phyloP scores from a whole-genome alignment of 2,329 filamentous ascomycete species.

The Orbilia javanica region DNA sequence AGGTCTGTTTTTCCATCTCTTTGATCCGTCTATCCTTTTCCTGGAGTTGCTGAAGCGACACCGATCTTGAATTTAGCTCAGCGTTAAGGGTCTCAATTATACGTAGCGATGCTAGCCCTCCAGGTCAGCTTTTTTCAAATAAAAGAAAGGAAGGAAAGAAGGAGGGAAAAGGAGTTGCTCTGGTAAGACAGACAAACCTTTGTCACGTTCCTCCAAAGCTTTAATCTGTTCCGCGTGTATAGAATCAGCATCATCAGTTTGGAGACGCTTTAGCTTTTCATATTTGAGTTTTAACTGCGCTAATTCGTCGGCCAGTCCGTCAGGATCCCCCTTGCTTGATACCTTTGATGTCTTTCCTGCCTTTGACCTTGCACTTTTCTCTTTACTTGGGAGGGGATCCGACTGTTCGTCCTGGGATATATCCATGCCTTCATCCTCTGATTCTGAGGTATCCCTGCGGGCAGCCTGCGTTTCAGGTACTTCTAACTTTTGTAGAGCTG shows the following conservation, averaged over 20 bases:
- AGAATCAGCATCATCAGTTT: constrained; percentile 31
- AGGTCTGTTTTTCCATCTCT: constrained; percentile 43
- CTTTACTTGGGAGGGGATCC: not conserved
- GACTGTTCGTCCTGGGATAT: constrained; percentile 13
- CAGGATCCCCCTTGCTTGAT: not conserved
- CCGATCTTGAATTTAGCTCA: constrained; percentile 23
- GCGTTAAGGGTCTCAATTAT: constrained; percentile 50
- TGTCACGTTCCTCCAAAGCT: constrained; percentile 43
- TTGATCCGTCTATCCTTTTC: constrained; percentile 39
- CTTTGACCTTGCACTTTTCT: not conserved
- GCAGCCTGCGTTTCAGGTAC: constrained; percentile 45
- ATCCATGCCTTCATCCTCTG: not conserved
- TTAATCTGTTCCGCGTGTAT: constrained; percentile 37
- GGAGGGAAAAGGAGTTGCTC: not conserved
- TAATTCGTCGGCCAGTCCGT: constrained; percentile 25
- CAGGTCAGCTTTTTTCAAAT: not conserved
- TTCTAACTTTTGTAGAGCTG: constrained; percentile 4
- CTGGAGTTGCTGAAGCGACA: constrained; percentile 28
- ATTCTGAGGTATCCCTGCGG: not conserved
- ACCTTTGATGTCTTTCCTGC: not conserved
- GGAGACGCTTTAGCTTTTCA: constrained; percentile 41
- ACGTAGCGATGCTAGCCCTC: constrained; percentile 28
- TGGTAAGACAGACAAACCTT: constrained; percentile 17
- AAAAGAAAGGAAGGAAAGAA: too few relatives aligned
- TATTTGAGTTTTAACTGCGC: constrained; percentile 44